Conservation (phyloP, 768 basidiomycete species). For the Favolaschia claudopus region DNA sequence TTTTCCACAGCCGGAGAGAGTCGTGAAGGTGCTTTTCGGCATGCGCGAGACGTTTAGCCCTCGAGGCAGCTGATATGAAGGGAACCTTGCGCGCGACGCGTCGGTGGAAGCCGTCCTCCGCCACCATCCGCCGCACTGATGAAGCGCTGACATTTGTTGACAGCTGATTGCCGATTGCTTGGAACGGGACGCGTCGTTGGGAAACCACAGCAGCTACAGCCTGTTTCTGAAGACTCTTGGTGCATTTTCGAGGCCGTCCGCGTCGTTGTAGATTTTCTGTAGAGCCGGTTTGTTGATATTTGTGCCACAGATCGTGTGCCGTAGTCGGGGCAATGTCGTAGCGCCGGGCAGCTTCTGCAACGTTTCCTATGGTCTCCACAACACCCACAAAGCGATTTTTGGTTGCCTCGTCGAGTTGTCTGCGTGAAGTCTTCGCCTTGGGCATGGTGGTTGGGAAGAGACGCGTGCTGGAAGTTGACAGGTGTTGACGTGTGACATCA, state of each 20-base stretch:
- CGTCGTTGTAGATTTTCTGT: background rate
- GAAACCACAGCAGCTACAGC: background rate
- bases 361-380: no score
- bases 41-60: slow-evolving; percentile 12
- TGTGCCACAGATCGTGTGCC: no score
- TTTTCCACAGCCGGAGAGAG: slow-evolving; percentile 9
- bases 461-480: no score
- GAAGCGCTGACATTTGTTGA: slow-evolving; percentile 13
- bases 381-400: no score
- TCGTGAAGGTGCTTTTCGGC: background rate
- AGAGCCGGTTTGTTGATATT: slow-evolving; percentile 1
- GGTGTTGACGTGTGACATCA: no score
- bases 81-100: slow-evolving; percentile 25
- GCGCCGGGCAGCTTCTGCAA: no score
- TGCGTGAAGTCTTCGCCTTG: no score
- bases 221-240: background rate
- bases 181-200: slow-evolving; percentile 17
- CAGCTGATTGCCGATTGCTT: slow-evolving; percentile 18
- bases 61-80: slow-evolving; percentile 15
- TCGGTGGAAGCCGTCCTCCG: slow-evolving; percentile 19
- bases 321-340: no score
- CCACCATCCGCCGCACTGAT: slow-evolving; percentile 12
- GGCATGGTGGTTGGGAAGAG: no score
- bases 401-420: no score
- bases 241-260: slow-evolving; percentile 2